A percentile compares a stretch with the other conserved stretches of the same genome.
phyloP scores from a whole-genome alignment of 2,329 filamentous ascomycete genomes.

The Fusarium albidum region DNA sequence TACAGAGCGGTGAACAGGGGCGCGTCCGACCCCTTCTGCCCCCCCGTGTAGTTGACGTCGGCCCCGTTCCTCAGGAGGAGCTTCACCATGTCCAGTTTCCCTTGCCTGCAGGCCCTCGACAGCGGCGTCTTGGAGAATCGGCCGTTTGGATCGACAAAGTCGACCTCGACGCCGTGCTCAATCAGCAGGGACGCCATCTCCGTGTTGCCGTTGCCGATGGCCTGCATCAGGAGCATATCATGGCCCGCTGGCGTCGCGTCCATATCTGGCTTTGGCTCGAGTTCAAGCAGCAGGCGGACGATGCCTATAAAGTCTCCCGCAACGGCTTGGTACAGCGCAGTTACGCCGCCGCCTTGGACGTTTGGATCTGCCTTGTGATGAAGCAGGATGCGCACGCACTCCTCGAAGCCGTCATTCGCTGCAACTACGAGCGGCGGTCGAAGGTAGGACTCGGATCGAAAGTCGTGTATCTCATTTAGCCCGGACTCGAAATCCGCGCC shows the following conservation, averaged over 20 bases:
- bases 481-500: neutral
- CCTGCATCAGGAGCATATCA: neutral
- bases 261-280: too few species aligned
- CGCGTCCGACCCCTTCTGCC: too few species aligned
- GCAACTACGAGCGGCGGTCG: neutral
- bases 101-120: neutral
- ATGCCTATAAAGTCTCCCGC: accelerated
- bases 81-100: neutral
- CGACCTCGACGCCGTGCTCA: neutral
- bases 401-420: neutral
- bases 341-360: neutral
- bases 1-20: too few species aligned
- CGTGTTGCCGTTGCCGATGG: accelerated
- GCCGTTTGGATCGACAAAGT: neutral
- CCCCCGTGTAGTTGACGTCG: neutral
- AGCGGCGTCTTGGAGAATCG: too few species aligned
- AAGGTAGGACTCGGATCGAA: too few species aligned
- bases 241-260: too few species aligned
- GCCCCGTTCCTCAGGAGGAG: neutral
- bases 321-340: neutral
- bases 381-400: neutral
- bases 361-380: neutral
- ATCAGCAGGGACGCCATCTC: neutral
- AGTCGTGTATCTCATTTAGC: too few species aligned
- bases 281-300: neutral